Percentiles rank a stretch among this genome's conserved stretches.
Evolutionary conservation across 2,329 filamentous ascomycete species (phyloP).

Genomic region (Ophiocordyceps unilateralis): DNA sequence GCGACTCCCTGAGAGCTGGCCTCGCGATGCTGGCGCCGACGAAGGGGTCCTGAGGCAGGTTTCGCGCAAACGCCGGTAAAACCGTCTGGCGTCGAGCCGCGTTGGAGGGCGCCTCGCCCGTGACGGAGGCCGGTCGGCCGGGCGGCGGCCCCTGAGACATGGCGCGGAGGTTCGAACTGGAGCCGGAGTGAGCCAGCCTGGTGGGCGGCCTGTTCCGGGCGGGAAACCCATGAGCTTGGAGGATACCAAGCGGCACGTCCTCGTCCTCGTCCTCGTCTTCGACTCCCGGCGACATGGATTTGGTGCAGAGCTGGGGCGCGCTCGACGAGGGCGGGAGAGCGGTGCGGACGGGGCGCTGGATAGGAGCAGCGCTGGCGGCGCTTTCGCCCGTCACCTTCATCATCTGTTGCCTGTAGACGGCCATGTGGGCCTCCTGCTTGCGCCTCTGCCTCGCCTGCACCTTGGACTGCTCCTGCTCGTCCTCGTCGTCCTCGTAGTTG

Average conservation of each 20-base stretch:
- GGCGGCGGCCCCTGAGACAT: conserved; percentile 26
- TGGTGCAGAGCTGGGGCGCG: conserved; percentile 37
- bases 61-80: conserved; percentile 67
- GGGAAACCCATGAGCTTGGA: conserved; percentile 80
- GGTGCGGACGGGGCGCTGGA: conserved; percentile 27
- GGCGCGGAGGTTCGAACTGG: conserved; percentile 54
- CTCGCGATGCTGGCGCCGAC: conserved; percentile 62
- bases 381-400: conserved; percentile 79
- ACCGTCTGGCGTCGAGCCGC: conserved; percentile 19
- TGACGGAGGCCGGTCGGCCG: conserved; percentile 37
- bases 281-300: conserved; percentile 14
- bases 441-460: conserved; percentile 59
- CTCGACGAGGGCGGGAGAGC: conserved; percentile 40
- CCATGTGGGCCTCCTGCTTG: conserved; percentile 81
- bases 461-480: conserved; percentile 44
- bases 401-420: conserved; percentile 86
- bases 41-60: conserved; percentile 73
- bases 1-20: conserved; percentile 53
- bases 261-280: conserved; percentile 81
- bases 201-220: conserved; percentile 59
- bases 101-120: conserved; percentile 28
- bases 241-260: conserved; percentile 69
- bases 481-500: conserved; percentile 35
- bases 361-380: conserved; percentile 16
- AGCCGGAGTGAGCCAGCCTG: conserved; percentile 44